Conservation (phyloP, 192 early-diverging fungal genomes). For the Linnemannia hyalina region DNA sequence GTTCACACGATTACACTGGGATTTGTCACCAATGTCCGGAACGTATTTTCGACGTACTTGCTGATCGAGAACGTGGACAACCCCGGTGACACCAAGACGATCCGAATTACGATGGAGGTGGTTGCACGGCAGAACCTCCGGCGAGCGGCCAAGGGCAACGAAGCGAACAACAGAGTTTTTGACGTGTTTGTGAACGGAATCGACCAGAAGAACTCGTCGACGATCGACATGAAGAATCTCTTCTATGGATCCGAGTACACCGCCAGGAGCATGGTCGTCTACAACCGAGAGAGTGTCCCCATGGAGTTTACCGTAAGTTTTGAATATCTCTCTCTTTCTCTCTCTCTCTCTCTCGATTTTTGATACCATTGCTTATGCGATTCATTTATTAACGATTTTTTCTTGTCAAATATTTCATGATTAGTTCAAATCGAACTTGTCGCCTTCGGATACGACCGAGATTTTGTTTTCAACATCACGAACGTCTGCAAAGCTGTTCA, state of each 20-base stretch:
- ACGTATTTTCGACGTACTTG: constrained; percentile 79
- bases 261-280: constrained; percentile 78
- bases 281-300: constrained; percentile 79
- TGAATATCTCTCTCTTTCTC: neutral
- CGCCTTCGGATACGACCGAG: constrained; percentile 73
- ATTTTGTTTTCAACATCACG: constrained; percentile 83
- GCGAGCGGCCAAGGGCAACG: constrained; percentile 45
- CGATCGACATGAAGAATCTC: constrained; percentile 77
- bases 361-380: neutral
- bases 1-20: constrained; percentile 70
- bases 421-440: constrained; percentile 74
- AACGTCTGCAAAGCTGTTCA: constrained; percentile 78
- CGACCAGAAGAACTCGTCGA: constrained; percentile 59
- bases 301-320: constrained; percentile 78
- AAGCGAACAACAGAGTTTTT: constrained; percentile 73
- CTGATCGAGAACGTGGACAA: constrained; percentile 82
- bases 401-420: neutral
- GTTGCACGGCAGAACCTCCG: constrained; percentile 65
- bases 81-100: constrained; percentile 77
- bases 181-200: constrained; percentile 80
- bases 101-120: constrained; percentile 78
- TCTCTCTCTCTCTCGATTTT: neutral
- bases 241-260: constrained; percentile 82
- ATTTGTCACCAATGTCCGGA: constrained; percentile 69
- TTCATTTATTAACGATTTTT: neutral